phyloP scores from a whole-genome alignment of 1,284 basidiomycete species.

The Tausonia pullulans region DNA sequence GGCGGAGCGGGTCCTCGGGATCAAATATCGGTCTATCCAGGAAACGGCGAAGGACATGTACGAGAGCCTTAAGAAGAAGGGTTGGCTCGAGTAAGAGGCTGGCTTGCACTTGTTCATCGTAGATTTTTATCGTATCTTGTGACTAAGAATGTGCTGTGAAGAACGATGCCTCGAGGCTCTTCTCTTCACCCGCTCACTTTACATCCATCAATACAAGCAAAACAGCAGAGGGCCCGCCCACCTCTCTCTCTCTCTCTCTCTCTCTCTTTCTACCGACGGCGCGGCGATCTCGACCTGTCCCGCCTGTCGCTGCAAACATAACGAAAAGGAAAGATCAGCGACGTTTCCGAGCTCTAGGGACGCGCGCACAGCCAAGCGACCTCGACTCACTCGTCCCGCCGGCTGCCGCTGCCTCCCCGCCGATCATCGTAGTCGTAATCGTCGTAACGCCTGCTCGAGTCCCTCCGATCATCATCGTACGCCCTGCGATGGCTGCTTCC shows the following conservation, averaged over 20 bases:
- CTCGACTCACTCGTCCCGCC: background rate
- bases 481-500: constrained; percentile 7
- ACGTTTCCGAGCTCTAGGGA: background rate
- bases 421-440: background rate
- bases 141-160: no score
- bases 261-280: constrained; percentile 1
- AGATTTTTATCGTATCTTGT: no score
- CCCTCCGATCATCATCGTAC: constrained; percentile 15
- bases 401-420: background rate
- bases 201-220: no score
- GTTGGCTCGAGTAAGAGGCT: no score
- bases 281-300: constrained; percentile 8
- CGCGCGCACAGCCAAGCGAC: background rate
- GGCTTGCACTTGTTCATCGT: no score
- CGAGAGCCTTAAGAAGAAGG: no score
- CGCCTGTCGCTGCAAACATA: background rate
- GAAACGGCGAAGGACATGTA: constrained; percentile 7
- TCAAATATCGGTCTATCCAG: constrained; percentile 8
- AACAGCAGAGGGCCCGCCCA: no score
- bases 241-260: no score
- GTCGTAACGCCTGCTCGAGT: constrained; percentile 14
- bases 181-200: no score
- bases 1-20: constrained; percentile 6
- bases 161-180: no score
- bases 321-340: background rate